phyloP scores from a whole-genome alignment of 75 land plant genomes.

The Ceratopteris richardii region DNA sequence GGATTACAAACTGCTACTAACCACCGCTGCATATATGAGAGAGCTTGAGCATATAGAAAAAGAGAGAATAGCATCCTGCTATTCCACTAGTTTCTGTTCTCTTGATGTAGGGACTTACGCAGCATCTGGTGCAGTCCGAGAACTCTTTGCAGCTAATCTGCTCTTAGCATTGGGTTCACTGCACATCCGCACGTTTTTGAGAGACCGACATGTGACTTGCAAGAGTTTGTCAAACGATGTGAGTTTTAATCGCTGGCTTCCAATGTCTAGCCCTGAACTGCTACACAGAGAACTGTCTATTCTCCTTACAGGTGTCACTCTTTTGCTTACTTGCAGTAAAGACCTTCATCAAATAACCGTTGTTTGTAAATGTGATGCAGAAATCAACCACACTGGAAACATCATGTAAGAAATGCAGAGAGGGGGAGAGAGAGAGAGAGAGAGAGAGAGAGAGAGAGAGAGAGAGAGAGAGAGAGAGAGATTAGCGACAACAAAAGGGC shows the following conservation, averaged over 20 bases:
- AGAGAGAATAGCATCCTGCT: not conserved
- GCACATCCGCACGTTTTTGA: slow-evolving; percentile 74
- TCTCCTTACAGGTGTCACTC: not conserved
- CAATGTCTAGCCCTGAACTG: not conserved
- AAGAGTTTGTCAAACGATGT: slow-evolving; percentile 85
- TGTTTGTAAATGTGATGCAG: no score
- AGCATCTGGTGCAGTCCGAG: slow-evolving; percentile 90
- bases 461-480: no score
- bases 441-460: no score
- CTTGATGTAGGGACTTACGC: slow-evolving; percentile 41
- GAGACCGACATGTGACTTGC: slow-evolving; percentile 50
- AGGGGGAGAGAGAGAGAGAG: no score
- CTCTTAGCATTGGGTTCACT: slow-evolving; percentile 49
- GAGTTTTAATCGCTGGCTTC: slow-evolving; percentile 39
- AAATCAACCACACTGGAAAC: no score
- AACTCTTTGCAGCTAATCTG: slow-evolving; percentile 28
- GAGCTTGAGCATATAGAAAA: not conserved
- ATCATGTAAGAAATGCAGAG: no score
- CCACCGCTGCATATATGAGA: no score
- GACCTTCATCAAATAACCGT: slow-evolving; percentile 8
- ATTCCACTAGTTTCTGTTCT: no score
- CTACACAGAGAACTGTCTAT: not conserved
- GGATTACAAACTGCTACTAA: not conserved
- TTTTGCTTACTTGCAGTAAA: not conserved
- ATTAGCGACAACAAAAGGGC: no score